Conservation (phyloP, 441 rosid genomes). For the Erysimum cheiri region DNA sequence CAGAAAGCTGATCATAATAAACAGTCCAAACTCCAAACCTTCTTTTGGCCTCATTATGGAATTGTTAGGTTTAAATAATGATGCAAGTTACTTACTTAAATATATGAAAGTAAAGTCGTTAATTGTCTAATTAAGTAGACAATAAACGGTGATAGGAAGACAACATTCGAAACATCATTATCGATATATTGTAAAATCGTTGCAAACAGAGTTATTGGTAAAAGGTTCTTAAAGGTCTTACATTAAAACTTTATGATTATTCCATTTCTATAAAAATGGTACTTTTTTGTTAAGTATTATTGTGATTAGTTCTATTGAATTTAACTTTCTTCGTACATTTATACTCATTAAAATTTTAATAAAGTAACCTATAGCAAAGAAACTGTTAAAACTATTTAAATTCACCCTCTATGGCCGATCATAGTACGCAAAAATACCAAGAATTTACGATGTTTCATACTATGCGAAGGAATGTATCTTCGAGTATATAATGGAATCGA, state of each 20-base stretch:
- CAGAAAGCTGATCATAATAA: constrained; percentile 36
- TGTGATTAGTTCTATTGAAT: too few species aligned
- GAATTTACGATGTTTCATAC: constrained; percentile 3
- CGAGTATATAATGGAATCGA: background rate
- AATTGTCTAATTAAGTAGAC: constrained; percentile 27
- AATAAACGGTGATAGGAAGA: constrained; percentile 7
- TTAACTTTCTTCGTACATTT: too few species aligned
- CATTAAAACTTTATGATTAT: background rate
- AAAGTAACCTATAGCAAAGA: too few species aligned
- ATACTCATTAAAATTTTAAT: too few species aligned
- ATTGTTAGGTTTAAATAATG: constrained; percentile 37
- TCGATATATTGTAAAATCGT: constrained; percentile 3
- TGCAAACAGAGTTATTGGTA: background rate
- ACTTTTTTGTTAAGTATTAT: background rate
- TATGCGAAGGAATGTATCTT: background rate
- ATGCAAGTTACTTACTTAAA: constrained; percentile 42
- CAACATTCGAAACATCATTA: constrained; percentile 26
- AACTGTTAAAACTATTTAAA: background rate
- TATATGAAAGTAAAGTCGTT: constrained; percentile 38
- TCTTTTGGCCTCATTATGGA: constrained; percentile 34
- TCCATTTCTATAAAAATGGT: background rate
- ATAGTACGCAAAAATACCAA: too few species aligned
- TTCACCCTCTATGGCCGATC: background rate
- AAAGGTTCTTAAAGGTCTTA: constrained; percentile 2
- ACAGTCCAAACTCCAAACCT: constrained; percentile 21